Evolutionary conservation across 129 eudicot genomes (phyloP).

Genomic region (Deinandra increscens): DNA sequence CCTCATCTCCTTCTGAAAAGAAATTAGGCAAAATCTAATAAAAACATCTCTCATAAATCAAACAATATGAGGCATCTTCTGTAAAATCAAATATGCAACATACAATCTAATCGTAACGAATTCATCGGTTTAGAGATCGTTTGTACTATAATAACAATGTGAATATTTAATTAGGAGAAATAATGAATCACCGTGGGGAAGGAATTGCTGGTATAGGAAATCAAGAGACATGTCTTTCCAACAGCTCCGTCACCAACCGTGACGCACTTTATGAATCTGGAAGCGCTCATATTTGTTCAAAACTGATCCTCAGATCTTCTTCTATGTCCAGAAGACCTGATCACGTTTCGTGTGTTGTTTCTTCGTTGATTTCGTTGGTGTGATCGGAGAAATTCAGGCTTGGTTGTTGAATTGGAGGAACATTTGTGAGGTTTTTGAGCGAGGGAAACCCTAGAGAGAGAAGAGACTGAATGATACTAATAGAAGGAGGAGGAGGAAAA

Average conservation of each 20-base stretch:
- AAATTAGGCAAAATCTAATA: not conserved
- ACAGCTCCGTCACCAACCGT: slow-evolving; percentile 99
- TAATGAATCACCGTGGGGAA: slow-evolving; percentile 98
- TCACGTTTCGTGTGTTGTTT: not conserved
- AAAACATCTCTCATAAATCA: not conserved
- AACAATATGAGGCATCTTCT: not conserved
- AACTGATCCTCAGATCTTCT: slow-evolving; percentile 50
- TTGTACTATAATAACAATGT: too few species aligned
- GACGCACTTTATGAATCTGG: slow-evolving; percentile 91
- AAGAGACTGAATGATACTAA: not conserved
- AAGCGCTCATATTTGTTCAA: slow-evolving; percentile 70
- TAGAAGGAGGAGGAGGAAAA: slow-evolving; percentile 9
- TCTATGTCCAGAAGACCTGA: slow-evolving; percentile 46
- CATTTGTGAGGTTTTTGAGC: too few species aligned
- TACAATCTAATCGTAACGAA: not conserved
- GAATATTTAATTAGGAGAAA: too few species aligned
- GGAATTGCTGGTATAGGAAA: slow-evolving; percentile 98
- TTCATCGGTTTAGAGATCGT: not conserved
- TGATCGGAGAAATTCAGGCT: slow-evolving; percentile 13
- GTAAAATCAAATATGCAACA: not conserved
- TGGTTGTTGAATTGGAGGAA: not conserved
- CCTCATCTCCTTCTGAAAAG: not conserved
- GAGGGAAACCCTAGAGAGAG: slow-evolving; percentile 32
- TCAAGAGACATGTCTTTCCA: slow-evolving; percentile 93
- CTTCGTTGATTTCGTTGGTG: not conserved